phyloP scores from a whole-genome alignment of 108 stramenopile genomes.

The Skeletonema potamos region DNA sequence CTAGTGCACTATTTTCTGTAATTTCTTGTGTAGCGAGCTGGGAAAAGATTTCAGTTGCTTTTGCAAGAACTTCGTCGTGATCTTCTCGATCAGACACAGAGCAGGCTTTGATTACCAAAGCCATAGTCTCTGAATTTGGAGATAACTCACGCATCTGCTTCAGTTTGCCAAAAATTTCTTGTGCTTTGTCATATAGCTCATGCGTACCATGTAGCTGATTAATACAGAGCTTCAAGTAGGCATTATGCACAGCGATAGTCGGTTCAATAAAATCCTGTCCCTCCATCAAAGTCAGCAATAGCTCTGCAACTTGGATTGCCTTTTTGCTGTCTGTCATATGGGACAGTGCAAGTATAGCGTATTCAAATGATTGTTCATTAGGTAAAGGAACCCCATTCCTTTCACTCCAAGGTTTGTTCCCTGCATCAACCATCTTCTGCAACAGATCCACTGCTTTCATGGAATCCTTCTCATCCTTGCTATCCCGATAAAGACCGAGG shows the following conservation, averaged over 20 bases:
- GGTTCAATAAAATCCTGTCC: conserved; percentile 27
- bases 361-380: conserved; percentile 45
- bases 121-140: conserved; percentile 36
- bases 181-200: conserved; percentile 25
- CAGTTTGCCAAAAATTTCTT: conserved; percentile 20
- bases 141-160: conserved; percentile 7
- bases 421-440: conserved; percentile 42
- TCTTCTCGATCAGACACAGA: conserved; percentile 28
- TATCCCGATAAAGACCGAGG: conserved; percentile 36
- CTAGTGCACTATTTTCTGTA: conserved; percentile 19
- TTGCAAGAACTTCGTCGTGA: conserved; percentile 25
- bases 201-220: conserved; percentile 17
- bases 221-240: conserved; percentile 23
- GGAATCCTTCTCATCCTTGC: conserved; percentile 25
- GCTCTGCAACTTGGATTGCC: conserved; percentile 28
- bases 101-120: conserved; percentile 48
- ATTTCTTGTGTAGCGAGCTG: conserved; percentile 26
- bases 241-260: conserved; percentile 41
- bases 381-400: conserved; percentile 33
- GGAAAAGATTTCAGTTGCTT: conserved; percentile 23
- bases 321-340: conserved; percentile 18
- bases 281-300: conserved; percentile 35
- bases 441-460: conserved; percentile 36
- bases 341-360: conserved; percentile 27
- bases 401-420: conserved; percentile 12